phyloP scores from a whole-genome alignment of 2,329 filamentous ascomycete species.

The Aspergillus neotritici region DNA sequence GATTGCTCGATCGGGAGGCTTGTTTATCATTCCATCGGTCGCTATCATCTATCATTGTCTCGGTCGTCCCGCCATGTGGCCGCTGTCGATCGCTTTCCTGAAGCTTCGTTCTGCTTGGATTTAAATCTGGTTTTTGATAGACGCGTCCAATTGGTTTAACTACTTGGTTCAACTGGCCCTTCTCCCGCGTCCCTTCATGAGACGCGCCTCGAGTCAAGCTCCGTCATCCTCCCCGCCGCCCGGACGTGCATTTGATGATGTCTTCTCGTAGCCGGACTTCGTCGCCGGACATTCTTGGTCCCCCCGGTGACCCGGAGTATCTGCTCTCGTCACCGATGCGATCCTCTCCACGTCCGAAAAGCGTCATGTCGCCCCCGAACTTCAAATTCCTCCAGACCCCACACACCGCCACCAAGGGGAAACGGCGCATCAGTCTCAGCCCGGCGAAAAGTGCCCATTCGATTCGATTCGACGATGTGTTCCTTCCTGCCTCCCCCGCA shows the following conservation, averaged over 20 bases:
- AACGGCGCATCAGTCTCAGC: constrained; percentile 32
- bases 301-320: constrained; percentile 39
- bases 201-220: constrained; percentile 4
- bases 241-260: constrained; percentile 24
- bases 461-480: constrained; percentile 38
- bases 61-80: constrained; percentile 5
- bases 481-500: constrained; percentile 36
- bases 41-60: background rate
- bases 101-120: background rate
- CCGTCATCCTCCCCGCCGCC: constrained; percentile 8
- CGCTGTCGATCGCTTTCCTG: background rate
- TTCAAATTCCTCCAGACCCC: constrained; percentile 30
- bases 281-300: constrained; percentile 40
- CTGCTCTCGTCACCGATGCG: constrained; percentile 39
- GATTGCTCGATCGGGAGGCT: constrained; percentile 34
- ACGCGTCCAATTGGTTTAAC: constrained; percentile 5
- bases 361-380: constrained; percentile 35
- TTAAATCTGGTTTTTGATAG: background rate
- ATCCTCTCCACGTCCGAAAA: constrained; percentile 34
- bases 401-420: constrained; percentile 16
- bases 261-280: constrained; percentile 35
- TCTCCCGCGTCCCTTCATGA: constrained; percentile 1
- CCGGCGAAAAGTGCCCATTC: constrained; percentile 36
- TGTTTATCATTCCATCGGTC: constrained; percentile 24
- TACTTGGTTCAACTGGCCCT: constrained; percentile 1